A percentile compares a stretch with the other conserved stretches of the same genome.
phyloP scores from a whole-genome alignment of 1,139 yeast species.

The Hansenula anomala region DNA sequence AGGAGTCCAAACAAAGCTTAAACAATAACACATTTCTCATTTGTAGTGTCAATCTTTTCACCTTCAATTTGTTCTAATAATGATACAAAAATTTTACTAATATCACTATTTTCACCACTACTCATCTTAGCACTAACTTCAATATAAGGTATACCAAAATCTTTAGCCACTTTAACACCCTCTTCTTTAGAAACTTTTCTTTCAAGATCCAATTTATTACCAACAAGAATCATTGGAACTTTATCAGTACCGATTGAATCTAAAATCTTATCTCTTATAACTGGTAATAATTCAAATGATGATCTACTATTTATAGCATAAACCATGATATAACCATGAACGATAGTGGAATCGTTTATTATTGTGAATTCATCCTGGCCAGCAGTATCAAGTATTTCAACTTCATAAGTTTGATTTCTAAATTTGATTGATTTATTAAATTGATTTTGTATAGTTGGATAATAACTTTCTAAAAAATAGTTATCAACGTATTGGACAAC shows the following conservation, averaged over 20 bases:
- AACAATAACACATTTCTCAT: conserved; percentile 30
- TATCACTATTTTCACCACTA: conserved; percentile 59
- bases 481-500: conserved; percentile 85
- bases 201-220: conserved; percentile 78
- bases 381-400: conserved; percentile 89
- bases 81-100: conserved; percentile 59
- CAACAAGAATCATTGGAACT: conserved; percentile 78
- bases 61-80: conserved; percentile 72
- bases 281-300: conserved; percentile 73
- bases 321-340: conserved; percentile 80
- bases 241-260: conserved; percentile 61
- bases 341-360: conserved; percentile 76
- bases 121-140: conserved; percentile 80
- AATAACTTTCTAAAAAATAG: conserved; percentile 84
- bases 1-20: too few species aligned
- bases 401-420: conserved; percentile 72
- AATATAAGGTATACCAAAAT: conserved; percentile 59
- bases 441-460: conserved; percentile 91
- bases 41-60: conserved; percentile 38
- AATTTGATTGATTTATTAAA: conserved; percentile 68
- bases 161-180: conserved; percentile 59
- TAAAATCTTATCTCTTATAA: conserved; percentile 80
- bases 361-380: conserved; percentile 93
- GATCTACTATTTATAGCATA: conserved; percentile 78
- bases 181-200: conserved; percentile 64